These are phyloP conservation scores for Phytophthora ramorum DNA, from an alignment of 352 stramenopile genomes.

Conservation along the genomic window DNA sequence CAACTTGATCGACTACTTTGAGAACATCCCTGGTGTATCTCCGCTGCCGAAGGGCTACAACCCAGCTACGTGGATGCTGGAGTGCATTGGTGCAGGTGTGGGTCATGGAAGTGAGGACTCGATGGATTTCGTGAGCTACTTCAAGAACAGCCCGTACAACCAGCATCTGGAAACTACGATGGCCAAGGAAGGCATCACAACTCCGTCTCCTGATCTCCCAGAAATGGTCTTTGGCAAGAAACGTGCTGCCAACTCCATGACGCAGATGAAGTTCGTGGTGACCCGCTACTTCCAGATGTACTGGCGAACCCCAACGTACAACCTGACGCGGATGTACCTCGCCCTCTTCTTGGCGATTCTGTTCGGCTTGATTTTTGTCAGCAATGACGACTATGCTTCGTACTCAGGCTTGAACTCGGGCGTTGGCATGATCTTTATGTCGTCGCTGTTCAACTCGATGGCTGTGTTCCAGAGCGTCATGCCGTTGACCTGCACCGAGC, in stretches of 20 bases:
- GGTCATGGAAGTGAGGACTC: neutral
- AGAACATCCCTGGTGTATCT: constrained; percentile 42
- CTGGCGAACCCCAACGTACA: constrained; percentile 73
- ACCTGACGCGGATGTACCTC: constrained; percentile 63
- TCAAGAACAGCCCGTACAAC: constrained; percentile 33
- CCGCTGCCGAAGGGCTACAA: constrained; percentile 35
- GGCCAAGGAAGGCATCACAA: constrained; percentile 31
- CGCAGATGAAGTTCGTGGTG: constrained; percentile 41
- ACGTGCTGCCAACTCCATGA: constrained; percentile 24
- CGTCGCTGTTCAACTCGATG: constrained; percentile 75
- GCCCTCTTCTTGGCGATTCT: constrained; percentile 72
- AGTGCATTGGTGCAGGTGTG: constrained; percentile 51
- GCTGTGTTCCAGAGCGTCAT: too few species aligned
- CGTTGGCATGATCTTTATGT: constrained; percentile 60
- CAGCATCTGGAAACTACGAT: constrained; percentile 18
- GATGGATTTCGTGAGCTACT: constrained; percentile 33
- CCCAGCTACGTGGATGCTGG: constrained; percentile 88
- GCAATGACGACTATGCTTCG: constrained; percentile 35
- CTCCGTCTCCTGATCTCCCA: constrained; percentile 28
- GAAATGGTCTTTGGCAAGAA: constrained; percentile 40
- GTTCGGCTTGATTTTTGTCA: constrained; percentile 69
- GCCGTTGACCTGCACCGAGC: constrained; percentile 71
- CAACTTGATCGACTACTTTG: constrained; percentile 30
- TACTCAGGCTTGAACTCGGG: constrained; percentile 45
- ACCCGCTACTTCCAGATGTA: constrained; percentile 43